phyloP scores from a whole-genome alignment of 768 basidiomycete species.

The Kwoniella mangroviensis region DNA sequence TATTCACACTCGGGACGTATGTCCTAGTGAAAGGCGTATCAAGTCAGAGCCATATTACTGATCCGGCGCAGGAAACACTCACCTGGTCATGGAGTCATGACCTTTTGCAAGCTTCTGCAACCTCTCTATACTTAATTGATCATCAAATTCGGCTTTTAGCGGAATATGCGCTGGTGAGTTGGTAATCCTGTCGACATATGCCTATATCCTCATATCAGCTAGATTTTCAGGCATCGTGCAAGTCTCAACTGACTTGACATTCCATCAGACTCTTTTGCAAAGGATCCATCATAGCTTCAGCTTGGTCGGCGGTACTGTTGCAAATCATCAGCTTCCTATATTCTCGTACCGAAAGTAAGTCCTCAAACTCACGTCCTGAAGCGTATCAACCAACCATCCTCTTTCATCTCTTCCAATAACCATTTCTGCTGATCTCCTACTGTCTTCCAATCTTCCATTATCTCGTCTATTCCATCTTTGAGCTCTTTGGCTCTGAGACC shows the following conservation, averaged over 20 bases:
- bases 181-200: constrained; percentile 38
- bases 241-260: constrained; percentile 71
- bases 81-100: constrained; percentile 89
- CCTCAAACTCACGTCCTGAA: constrained; percentile 69
- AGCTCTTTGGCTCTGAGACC: constrained; percentile 53
- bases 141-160: constrained; percentile 15
- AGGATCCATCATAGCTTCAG: constrained; percentile 96
- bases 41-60: neutral
- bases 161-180: constrained; percentile 24
- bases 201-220: constrained; percentile 16
- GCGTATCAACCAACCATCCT: constrained; percentile 95
- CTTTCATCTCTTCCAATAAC: constrained; percentile 87
- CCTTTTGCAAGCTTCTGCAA: constrained; percentile 32
- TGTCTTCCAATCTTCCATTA: constrained; percentile 78
- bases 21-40: constrained; percentile 64
- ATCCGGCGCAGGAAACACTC: constrained; percentile 39
- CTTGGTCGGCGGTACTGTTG: constrained; percentile 70
- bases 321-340: neutral
- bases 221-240: neutral
- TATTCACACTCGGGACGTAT: constrained; percentile 90
- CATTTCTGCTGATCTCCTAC: constrained; percentile 79
- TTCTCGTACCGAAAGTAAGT: neutral
- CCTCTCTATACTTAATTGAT: constrained; percentile 21
- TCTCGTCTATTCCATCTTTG: constrained; percentile 67
- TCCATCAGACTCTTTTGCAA: constrained; percentile 89